A percentile compares a stretch with the other conserved stretches of the same genome.
Conservation (phyloP, 768 basidiomycete species). For the Porpolomopsis calyptriformis region DNA sequence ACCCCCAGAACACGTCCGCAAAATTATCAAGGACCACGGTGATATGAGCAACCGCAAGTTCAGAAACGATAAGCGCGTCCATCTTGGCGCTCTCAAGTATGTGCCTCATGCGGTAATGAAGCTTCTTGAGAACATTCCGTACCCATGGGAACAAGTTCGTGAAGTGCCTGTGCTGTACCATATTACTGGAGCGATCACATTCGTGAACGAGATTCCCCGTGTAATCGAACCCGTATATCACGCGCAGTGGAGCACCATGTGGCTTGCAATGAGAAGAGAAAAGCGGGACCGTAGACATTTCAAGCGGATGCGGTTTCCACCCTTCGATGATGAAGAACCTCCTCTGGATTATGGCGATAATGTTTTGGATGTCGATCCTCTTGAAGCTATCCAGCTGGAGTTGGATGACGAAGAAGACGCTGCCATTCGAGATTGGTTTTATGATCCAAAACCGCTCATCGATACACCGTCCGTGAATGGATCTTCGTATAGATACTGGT, state of each 20-base stretch:
- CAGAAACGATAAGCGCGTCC: conserved; percentile 97
- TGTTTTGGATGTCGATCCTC: conserved; percentile 92
- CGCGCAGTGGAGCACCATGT: conserved; percentile 99
- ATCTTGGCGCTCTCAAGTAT: conserved; percentile 95
- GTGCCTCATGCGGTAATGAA: conserved; percentile 99
- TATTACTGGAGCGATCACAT: conserved; percentile 98
- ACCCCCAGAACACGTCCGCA: conserved; percentile 95
- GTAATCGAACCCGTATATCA: conserved; percentile 97
- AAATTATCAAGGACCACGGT: conserved; percentile 99
- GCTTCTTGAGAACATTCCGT: conserved; percentile 95
- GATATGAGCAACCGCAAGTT: conserved; percentile 99
- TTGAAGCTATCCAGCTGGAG: conserved; percentile 96
- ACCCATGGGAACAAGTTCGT: conserved; percentile 98
- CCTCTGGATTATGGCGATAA: conserved; percentile 99
- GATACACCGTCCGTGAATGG: conserved; percentile 91
- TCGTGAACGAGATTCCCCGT: conserved; percentile 96
- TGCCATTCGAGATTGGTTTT: conserved; percentile 96
- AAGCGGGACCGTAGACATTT: conserved; percentile 98
- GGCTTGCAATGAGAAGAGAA: conserved; percentile 98
- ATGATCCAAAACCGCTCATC: conserved; percentile 89
- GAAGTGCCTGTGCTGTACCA: conserved; percentile 98
- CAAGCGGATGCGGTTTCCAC: conserved; percentile 99
- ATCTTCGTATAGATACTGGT: conserved; percentile 87
- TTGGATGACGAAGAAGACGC: conserved; percentile 85
- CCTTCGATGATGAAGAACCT: conserved; percentile 98